Base-by-base conservation (phyloP, 2,329 filamentous ascomycete genomes). In the Ophiostoma angusticollis region DNA sequence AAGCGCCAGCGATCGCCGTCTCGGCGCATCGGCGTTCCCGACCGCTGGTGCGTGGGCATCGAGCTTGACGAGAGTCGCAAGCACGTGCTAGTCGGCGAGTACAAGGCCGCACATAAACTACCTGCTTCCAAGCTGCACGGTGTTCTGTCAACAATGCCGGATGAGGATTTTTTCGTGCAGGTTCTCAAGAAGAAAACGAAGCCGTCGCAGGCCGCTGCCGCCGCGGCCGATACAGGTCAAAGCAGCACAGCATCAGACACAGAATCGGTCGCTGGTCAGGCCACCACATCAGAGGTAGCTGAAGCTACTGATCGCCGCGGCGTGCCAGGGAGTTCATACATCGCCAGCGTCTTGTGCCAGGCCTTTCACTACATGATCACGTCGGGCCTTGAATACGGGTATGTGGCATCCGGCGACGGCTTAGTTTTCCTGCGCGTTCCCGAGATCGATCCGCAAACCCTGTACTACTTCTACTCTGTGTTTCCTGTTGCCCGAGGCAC, bases 361-460 rank as follows among this genome's bases (percentile, higher is more conserved):
- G 37, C 35, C 6, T 43, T 31, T 22, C 37, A 43, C 38, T 40
- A 40, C 25, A 43, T 43, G 37, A 29, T 43, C 12, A 35, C 35
- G 2, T 27, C 41, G 4, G 41, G 37, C 13, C 27, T 43, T 6
- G 37, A 40, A 16, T 40, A 14, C 13, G 35, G 41, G 7, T 43
- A 43, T 24, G 29, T 43, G 16, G 37, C 41, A 9, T 22, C 37
- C 19, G 41, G 41, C 17, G 34, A 43, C 9, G 31, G 37, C 13
- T 31, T 43, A 5, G 21, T 43, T 7, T 31, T 43, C 14, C 37
- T 43, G 13, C 35, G 35, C 5, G 37, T 43, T 4, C 16, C 11
- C 3, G 34, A 40, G 29, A 17, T 38, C 13, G 37, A 40, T 21
- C 34, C 37, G 12, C 23, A 32, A 14, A 40, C 38, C 16, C 41